These are phyloP conservation scores for Tilletia caries DNA, from an alignment of 1,284 basidiomycete species.

Conservation along the genomic window DNA sequence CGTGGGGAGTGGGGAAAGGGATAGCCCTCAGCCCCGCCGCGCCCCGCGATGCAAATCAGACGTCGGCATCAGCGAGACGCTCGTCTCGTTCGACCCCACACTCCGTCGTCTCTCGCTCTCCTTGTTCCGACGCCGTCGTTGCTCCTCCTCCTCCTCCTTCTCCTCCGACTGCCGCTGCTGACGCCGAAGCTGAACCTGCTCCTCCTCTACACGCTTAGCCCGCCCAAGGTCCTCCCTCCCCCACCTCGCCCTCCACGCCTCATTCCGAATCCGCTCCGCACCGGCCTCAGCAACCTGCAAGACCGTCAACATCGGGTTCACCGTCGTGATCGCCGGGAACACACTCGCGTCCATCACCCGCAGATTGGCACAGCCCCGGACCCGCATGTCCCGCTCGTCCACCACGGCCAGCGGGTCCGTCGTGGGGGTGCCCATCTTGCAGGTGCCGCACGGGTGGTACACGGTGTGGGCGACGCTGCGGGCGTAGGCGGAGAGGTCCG, in stretches of 20 bases:
- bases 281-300: constrained; percentile 51
- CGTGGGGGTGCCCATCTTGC: constrained; percentile 50
- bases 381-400: constrained; percentile 43
- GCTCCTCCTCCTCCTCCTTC: too few relatives aligned
- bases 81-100: too few relatives aligned
- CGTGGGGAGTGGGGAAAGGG: too few relatives aligned
- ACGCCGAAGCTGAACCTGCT: too few relatives aligned
- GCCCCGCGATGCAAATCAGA: too few relatives aligned
- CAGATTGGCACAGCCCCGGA: constrained; percentile 46
- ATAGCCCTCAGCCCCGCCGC: too few relatives aligned
- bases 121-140: too few relatives aligned
- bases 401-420: constrained; percentile 33
- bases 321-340: constrained; percentile 49
- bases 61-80: too few relatives aligned
- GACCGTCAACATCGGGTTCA: constrained; percentile 45
- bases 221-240: background rate
- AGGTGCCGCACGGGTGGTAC: constrained; percentile 53
- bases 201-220: too few relatives aligned
- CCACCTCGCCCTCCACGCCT: constrained; percentile 30
- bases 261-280: constrained; percentile 46
- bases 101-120: too few relatives aligned
- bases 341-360: constrained; percentile 51
- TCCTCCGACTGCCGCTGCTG: too few relatives aligned
- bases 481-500: constrained; percentile 49
- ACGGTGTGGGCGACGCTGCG: constrained; percentile 53